phyloP scores from a whole-genome alignment of 352 stramenopile species.

The Globisporangium lucens region DNA sequence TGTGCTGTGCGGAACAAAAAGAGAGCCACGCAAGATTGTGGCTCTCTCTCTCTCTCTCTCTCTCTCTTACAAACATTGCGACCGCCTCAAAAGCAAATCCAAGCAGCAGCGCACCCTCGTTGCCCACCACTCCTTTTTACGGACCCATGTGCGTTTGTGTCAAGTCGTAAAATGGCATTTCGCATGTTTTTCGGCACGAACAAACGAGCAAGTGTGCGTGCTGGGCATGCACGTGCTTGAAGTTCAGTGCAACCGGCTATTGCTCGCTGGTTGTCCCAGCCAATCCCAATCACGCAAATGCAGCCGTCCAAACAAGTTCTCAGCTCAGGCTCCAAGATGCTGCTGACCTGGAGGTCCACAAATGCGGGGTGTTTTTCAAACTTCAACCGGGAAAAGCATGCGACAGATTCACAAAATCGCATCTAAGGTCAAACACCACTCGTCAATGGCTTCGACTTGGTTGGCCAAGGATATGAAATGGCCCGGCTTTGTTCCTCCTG shows the following conservation, averaged over 20 bases:
- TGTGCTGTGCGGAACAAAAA: neutral
- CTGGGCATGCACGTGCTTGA: neutral
- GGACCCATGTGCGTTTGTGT: constrained; percentile 1
- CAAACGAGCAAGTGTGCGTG: neutral
- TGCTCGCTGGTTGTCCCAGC: neutral
- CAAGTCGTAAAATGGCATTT: constrained; percentile 8
- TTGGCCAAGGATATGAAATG: neutral
- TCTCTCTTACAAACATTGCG: neutral
- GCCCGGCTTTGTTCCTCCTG: neutral
- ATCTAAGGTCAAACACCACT: neutral
- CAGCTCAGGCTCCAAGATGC: neutral
- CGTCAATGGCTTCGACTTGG: neutral
- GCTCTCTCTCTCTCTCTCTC: neutral
- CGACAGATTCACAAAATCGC: neutral
- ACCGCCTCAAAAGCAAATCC: constrained; percentile 2
- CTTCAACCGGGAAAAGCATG: neutral
- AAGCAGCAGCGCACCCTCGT: neutral
- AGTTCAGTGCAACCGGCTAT: constrained; percentile 1
- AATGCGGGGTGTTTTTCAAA: neutral
- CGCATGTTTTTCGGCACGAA: neutral
- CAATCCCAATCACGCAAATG: neutral
- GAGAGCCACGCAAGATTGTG: neutral
- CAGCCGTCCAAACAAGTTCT: neutral
- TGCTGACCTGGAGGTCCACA: neutral
- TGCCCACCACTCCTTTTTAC: constrained; percentile 4